Evolutionary conservation across 2,329 filamentous ascomycete species (phyloP).

Genomic region (Sclerotinia trifoliorum): DNA sequence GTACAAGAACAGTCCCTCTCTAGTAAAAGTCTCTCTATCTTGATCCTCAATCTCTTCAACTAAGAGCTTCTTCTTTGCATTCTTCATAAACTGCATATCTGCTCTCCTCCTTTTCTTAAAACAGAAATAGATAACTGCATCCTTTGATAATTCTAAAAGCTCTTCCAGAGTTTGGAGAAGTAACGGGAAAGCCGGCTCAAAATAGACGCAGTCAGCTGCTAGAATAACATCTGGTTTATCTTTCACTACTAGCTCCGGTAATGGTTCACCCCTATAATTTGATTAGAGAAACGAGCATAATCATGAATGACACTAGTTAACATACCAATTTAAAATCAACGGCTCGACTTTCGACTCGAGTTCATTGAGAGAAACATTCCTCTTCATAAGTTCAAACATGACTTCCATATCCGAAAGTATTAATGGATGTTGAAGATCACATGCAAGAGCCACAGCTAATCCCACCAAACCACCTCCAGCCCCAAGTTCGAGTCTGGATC

Average conservation of each 20-base stretch:
- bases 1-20: slow-evolving; percentile 61
- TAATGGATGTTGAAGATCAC: slow-evolving; percentile 55
- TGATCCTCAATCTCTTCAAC: slow-evolving; percentile 63
- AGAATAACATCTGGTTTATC: slow-evolving; percentile 75
- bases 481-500: slow-evolving; percentile 79
- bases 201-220: slow-evolving; percentile 97
- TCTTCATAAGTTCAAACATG: slow-evolving; percentile 82
- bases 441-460: slow-evolving; percentile 58
- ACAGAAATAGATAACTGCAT: slow-evolving; percentile 72
- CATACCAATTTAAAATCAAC: slow-evolving; percentile 77
- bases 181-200: slow-evolving; percentile 90
- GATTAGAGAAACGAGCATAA: background rate
- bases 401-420: slow-evolving; percentile 83
- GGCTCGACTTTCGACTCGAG: slow-evolving; percentile 64
- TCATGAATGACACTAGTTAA: slow-evolving; percentile 26
- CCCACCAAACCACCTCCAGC: slow-evolving; percentile 88
- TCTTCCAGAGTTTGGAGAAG: slow-evolving; percentile 75
- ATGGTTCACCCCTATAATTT: slow-evolving; percentile 55
- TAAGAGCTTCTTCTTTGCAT: slow-evolving; percentile 63
- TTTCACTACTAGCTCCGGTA: slow-evolving; percentile 52
- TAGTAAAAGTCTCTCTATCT: slow-evolving; percentile 55
- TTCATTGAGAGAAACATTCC: slow-evolving; percentile 81
- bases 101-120: slow-evolving; percentile 90
- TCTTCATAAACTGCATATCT: slow-evolving; percentile 72
- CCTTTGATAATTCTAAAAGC: slow-evolving; percentile 69